Percentiles rank a stretch among this genome's conserved stretches.
These are phyloP conservation scores for Cystobasidium onofrii DNA, from an alignment of 768 basidiomycete genomes.

Conservation along the genomic window DNA sequence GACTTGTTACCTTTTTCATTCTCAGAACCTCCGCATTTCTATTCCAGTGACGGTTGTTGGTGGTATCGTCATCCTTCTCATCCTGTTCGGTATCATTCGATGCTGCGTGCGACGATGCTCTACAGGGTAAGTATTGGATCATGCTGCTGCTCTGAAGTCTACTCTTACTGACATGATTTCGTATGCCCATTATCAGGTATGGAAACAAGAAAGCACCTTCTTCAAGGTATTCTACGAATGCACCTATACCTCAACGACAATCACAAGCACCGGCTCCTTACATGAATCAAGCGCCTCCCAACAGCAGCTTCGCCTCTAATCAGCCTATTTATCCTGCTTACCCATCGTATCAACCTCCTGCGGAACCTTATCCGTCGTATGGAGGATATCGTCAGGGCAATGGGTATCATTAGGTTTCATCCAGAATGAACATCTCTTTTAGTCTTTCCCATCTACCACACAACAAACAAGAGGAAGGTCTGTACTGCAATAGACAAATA, in stretches of 20 bases:
- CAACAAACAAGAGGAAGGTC: too few species aligned
- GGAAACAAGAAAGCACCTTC: constrained; percentile 3
- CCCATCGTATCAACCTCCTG: neutral
- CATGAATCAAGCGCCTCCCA: neutral
- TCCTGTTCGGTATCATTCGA: constrained; percentile 52
- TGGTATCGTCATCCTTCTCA: constrained; percentile 56
- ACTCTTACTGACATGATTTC: neutral
- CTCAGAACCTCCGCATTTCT: constrained; percentile 66
- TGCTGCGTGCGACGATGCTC: constrained; percentile 34
- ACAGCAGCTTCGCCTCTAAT: constrained; percentile 2
- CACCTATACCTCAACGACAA: neutral
- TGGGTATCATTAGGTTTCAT: neutral
- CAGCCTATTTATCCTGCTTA: neutral
- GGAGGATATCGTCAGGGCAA: neutral
- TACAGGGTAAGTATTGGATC: constrained; percentile 4
- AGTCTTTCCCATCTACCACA: too few species aligned
- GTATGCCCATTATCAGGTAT: neutral
- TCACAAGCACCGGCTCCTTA: neutral
- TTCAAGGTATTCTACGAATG: neutral
- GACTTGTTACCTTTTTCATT: constrained; percentile 49
- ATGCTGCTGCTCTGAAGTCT: too few species aligned
- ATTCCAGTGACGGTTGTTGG: constrained; percentile 70
- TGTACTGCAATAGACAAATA: too few species aligned
- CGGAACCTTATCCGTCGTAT: neutral
- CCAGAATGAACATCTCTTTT: too few species aligned